Conservation (phyloP, 768 basidiomycete genomes). For the Russula olivacea region DNA sequence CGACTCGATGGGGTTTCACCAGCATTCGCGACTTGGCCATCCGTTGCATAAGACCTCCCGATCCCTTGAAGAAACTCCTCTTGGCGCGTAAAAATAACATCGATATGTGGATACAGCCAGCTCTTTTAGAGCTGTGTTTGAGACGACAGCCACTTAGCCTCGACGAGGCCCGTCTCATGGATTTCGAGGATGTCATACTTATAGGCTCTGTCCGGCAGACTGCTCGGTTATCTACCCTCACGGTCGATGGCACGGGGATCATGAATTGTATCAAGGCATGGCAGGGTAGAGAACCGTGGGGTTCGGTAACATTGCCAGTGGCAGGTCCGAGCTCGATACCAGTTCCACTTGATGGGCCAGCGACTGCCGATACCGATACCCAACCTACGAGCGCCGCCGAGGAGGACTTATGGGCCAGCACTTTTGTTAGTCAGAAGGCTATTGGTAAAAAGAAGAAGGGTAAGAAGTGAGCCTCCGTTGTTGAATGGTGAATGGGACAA, state of each 20-base stretch:
- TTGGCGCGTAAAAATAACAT: constrained; percentile 7
- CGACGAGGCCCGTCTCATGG: constrained; percentile 16
- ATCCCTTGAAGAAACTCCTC: background rate
- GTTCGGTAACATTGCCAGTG: no score
- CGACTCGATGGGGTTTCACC: constrained; percentile 19
- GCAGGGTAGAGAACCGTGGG: background rate
- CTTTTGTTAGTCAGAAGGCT: no score
- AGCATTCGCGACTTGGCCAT: constrained; percentile 18
- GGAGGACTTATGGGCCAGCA: no score
- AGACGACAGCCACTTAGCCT: constrained; percentile 12
- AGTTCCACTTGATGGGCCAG: no score
- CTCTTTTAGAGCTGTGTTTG: constrained; percentile 4
- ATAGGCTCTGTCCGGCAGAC: constrained; percentile 11
- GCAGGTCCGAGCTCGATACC: no score
- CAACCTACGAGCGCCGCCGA: no score
- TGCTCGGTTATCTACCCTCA: constrained; percentile 2
- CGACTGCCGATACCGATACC: no score
- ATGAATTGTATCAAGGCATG: constrained; percentile 1
- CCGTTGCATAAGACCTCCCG: background rate
- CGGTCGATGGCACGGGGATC: background rate
- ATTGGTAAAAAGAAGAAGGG: no score
- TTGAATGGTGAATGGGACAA: no score
- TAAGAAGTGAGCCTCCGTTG: no score
- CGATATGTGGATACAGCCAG: constrained; percentile 14
- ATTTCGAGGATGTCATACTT: constrained; percentile 15